Base-by-base conservation (phyloP, 306 rosid species). In the Hippophae rhamnoides region DNA sequence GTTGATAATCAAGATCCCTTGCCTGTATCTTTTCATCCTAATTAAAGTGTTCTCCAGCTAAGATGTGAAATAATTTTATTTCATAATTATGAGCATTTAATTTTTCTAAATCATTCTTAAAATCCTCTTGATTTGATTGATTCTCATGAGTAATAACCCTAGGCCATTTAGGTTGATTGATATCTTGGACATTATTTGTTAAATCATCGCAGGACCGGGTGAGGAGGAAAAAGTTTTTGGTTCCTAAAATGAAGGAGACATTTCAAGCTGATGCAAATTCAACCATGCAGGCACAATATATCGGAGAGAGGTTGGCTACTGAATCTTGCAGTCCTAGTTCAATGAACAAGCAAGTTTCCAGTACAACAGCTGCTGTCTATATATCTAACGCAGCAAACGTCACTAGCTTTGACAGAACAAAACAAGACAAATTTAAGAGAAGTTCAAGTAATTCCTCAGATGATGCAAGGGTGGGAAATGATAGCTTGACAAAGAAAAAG, bases 381-480 rank as follows among this genome's bases (percentile, higher is more conserved):
- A 73, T 69, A 26, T 80, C 92, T 66, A 78, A 83, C 72, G 77
- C 83, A 25, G 61, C 65, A 55, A 80, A 78, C 63, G 85, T 76
- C 51, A 64, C 77, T 18, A 72, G 68, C 57, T 9, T 59, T 38
- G 83, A 74, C 46, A 62, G 75, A 67, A 44, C 67, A 57, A 87
- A 83, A 69, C 89, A 72, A 60, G 99, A 86, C 68, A 88, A 80
- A 69, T 54, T 75, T 18, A 93, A 82, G 86, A 84, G 80, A 61
- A 81, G 74, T 63, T 80, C 79, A 47, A 78, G 73, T 80, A 80
- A 68, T 71, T 69, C 83, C 48, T 47, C 57, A 46, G 95, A 88
- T 26, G 95, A 88, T 47, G 61, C 58, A 0, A 75, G 86, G 72
- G 72, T 68, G 49, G 85, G 74, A 10, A 92, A 90, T n/a, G 84